These are phyloP conservation scores for Hypoxylon intermedium DNA, from an alignment of 495 filamentous ascomycete genomes.

Conservation along the genomic window DNA sequence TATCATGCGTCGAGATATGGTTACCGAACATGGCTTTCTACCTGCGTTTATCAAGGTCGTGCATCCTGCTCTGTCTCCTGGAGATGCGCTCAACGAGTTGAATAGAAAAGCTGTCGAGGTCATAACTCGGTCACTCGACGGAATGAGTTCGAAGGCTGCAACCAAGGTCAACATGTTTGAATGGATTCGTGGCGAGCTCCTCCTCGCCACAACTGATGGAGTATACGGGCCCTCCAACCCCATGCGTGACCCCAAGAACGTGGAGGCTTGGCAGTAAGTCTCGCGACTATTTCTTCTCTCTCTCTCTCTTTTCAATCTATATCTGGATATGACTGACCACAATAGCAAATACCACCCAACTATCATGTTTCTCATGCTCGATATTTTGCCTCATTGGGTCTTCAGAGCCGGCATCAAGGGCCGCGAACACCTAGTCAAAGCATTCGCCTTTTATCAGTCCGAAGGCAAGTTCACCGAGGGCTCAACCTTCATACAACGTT, in stretches of 20 bases:
- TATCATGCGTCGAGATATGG: conserved; percentile 20
- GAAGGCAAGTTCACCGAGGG: background rate
- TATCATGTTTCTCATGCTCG: conserved; percentile 6
- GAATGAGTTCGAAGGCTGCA: background rate
- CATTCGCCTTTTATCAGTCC: background rate
- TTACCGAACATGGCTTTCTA: conserved; percentile 23
- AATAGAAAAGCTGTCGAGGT: conserved; percentile 22
- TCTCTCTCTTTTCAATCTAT: background rate
- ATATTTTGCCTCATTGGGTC: background rate
- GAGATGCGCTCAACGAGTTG: conserved; percentile 22
- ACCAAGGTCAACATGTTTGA: background rate
- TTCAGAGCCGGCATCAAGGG: background rate
- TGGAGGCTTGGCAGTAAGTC: conserved; percentile 17
- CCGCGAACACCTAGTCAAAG: background rate
- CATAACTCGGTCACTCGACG: conserved; percentile 18
- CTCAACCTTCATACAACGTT: background rate
- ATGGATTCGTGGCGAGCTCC: conserved; percentile 5
- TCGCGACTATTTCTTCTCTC: too few species aligned
- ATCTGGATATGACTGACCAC: background rate
- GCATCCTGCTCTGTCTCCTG: conserved; percentile 7
- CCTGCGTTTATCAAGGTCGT: conserved; percentile 1
- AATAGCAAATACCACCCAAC: conserved; percentile 4
- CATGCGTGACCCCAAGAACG: conserved; percentile 4
- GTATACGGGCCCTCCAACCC: conserved; percentile 19
- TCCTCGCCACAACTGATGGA: conserved; percentile 7